These are phyloP conservation scores for Tarenaya hassleriana DNA, from an alignment of 345 rosid genomes.

Conservation along the genomic window DNA sequence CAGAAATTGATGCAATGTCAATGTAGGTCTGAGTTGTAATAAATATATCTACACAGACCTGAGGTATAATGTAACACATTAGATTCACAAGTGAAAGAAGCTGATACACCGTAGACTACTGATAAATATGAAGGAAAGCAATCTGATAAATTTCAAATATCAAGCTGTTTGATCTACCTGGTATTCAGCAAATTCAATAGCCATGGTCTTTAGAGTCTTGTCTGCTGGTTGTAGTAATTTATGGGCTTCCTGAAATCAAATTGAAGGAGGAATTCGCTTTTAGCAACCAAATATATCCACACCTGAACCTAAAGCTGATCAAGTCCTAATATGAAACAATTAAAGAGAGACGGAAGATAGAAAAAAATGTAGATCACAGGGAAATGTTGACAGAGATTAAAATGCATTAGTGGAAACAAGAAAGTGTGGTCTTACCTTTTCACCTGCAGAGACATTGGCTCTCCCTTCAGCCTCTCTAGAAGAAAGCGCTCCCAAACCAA, in stretches of 20 bases:
- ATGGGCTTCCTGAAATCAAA: slow-evolving; percentile 71
- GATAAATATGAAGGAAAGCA: slow-evolving; percentile 15
- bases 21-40: slow-evolving; percentile 81
- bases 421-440: slow-evolving; percentile 52
- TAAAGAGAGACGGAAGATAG: not conserved
- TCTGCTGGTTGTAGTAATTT: slow-evolving; percentile 94
- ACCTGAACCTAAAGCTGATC: slow-evolving; percentile 6
- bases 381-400: slow-evolving; percentile 1
- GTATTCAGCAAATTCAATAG: slow-evolving; percentile 95
- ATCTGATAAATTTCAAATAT: not conserved
- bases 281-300: slow-evolving; percentile 11
- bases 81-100: slow-evolving; percentile 12
- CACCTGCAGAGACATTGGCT: slow-evolving; percentile 75
- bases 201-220: slow-evolving; percentile 86
- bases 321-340: too few relatives aligned
- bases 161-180: slow-evolving; percentile 46
- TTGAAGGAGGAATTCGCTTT: slow-evolving; percentile 8
- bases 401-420: slow-evolving; percentile 8
- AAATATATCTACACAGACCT: slow-evolving; percentile 97
- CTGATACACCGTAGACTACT: slow-evolving; percentile 1
- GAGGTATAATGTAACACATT: slow-evolving; percentile 23
- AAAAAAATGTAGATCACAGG: too few relatives aligned
- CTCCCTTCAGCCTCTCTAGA: slow-evolving; percentile 96
- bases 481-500: slow-evolving; percentile 90
- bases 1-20: slow-evolving; percentile 87